Percentiles rank a stretch among this genome's conserved stretches.
These are phyloP conservation scores for Mucor plumbeus DNA, from an alignment of 371 early-diverging fungal species.

Conservation along the genomic window DNA sequence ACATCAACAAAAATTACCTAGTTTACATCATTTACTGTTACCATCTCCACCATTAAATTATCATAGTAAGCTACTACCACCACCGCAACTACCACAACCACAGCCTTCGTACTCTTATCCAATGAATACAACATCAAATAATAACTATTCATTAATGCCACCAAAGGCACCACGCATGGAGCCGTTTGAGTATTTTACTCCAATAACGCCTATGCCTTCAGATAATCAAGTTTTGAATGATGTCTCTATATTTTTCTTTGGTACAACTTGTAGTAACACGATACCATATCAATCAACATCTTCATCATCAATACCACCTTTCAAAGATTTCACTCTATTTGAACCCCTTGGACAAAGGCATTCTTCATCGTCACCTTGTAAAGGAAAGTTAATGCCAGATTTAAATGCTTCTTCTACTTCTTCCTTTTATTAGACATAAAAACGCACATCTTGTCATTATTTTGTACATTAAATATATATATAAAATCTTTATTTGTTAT, in stretches of 20 bases:
- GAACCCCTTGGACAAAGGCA: neutral
- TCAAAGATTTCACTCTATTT: neutral
- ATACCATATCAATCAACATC: neutral
- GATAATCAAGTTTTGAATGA: neutral
- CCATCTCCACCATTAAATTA: neutral
- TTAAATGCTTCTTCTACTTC: neutral
- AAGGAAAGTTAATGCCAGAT: constrained; percentile 1
- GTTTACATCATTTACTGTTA: constrained; percentile 1
- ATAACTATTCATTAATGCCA: neutral
- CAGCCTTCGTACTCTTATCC: neutral
- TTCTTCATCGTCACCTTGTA: neutral
- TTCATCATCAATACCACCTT: neutral
- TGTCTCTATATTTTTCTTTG: neutral
- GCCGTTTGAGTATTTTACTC: neutral
- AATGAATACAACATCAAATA: neutral
- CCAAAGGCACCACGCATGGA: constrained; percentile 1
- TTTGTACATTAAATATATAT: neutral
- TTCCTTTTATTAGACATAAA: neutral
- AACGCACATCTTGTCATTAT: neutral
- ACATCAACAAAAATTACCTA: neutral
- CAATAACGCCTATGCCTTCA: neutral
- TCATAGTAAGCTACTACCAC: neutral
- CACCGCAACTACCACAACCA: neutral
- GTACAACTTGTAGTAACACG: neutral
- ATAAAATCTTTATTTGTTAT: neutral